These are phyloP conservation scores for Chamaenerion angustifolium DNA, from an alignment of 345 rosid genomes.

Conservation along the genomic window DNA sequence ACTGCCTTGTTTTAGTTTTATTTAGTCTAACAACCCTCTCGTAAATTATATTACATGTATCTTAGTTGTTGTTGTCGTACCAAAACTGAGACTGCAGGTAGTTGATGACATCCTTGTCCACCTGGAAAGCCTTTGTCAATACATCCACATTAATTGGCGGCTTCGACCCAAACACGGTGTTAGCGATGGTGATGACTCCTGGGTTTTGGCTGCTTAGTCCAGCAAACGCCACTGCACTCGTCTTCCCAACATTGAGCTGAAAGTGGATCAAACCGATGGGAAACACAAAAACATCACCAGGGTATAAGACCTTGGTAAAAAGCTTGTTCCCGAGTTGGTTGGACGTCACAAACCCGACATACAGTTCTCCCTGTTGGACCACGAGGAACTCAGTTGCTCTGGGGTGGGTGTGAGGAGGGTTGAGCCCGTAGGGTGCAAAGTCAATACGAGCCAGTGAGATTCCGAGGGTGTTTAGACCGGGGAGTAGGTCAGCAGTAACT, in stretches of 20 bases:
- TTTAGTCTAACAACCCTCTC: too few species aligned
- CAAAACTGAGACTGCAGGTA: conserved; percentile 8
- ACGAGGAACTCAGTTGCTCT: too few species aligned
- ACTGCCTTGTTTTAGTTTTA: too few species aligned
- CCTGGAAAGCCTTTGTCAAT: conserved; percentile 10
- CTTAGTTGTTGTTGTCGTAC: conserved; percentile 7
- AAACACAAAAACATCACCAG: conserved; percentile 14
- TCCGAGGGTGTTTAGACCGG: too few species aligned
- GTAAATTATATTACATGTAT: too few species aligned
- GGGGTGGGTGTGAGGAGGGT: too few species aligned
- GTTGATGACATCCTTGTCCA: conserved; percentile 9
- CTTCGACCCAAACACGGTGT: conserved; percentile 6
- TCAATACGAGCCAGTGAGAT: too few species aligned
- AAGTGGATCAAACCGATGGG: conserved; percentile 15
- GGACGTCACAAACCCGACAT: conserved; percentile 13
- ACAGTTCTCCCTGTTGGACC: too few species aligned
- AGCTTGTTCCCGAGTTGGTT: conserved; percentile 12
- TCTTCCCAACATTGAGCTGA: conserved; percentile 13
- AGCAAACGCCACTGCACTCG: conserved; percentile 6
- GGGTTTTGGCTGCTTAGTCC: conserved; percentile 16
- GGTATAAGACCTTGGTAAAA: conserved; percentile 11
- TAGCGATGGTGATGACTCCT: conserved; percentile 9
- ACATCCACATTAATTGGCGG: conserved; percentile 8
- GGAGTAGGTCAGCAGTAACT: too few species aligned
- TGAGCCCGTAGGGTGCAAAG: too few species aligned